These are phyloP conservation scores for Medicago truncatula DNA, from an alignment of 306 rosid species.

Conservation along the genomic window MtrunA17r5.0-ANR NC_053044.1:27636501-27637000, in stretches of 20 bases:
- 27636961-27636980: not conserved
- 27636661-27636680: conserved; percentile 75
- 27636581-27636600: conserved; percentile 76
- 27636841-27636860: not conserved
- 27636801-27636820: conserved; percentile 10
- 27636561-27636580: conserved; percentile 51
- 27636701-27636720: conserved; percentile 84
- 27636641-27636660: conserved; percentile 57
- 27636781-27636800: conserved; percentile 58
- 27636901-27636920: not conserved
- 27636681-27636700: conserved; percentile 88
- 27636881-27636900: not conserved
- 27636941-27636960: not conserved
- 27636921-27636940: not conserved
- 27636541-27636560: conserved; percentile 18
- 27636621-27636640: conserved; percentile 64
- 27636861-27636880: not conserved
- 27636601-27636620: conserved; percentile 77
- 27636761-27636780: conserved; percentile 81
- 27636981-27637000: not conserved
- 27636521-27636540: not conserved
- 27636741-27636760: conserved; percentile 74
- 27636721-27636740: conserved; percentile 72
- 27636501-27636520: not conserved
- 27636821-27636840: conserved; percentile 4